These are phyloP conservation scores for Sugiyamaella xylanicola DNA, from an alignment of 1,139 yeast genomes.

Conservation along the genomic window DNA sequence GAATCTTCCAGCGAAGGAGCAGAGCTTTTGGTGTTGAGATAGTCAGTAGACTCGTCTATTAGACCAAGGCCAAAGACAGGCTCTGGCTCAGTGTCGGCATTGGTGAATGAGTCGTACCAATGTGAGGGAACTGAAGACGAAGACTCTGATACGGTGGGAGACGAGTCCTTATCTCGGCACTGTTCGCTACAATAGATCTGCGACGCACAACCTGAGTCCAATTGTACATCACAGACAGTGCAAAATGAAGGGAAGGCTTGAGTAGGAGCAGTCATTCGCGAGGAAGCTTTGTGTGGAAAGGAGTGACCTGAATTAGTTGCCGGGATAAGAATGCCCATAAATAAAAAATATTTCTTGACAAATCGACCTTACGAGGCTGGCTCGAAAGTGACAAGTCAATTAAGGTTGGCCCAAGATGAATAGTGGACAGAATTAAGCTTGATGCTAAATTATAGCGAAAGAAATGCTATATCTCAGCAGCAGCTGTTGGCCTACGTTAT, in stretches of 20 bases:
- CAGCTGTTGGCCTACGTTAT: too few relatives aligned
- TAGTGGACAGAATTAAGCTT: background rate
- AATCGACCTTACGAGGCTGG: background rate
- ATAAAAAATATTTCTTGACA: background rate
- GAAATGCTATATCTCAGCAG: background rate
- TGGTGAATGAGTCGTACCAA: conserved; percentile 18
- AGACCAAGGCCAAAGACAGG: conserved; percentile 6
- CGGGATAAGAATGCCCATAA: conserved; percentile 4
- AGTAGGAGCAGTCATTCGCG: conserved; percentile 12
- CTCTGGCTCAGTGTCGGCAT: conserved; percentile 14
- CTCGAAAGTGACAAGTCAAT: background rate
- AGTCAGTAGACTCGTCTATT: conserved; percentile 9
- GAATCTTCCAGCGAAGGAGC: conserved; percentile 14
- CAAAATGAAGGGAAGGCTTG: conserved; percentile 39
- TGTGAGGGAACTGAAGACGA: conserved; percentile 16
- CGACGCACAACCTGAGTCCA: conserved; percentile 27
- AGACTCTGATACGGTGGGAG: conserved; percentile 13
- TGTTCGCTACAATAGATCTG: conserved; percentile 40
- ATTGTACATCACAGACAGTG: conserved; percentile 41
- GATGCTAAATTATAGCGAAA: background rate
- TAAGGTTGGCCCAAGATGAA: background rate
- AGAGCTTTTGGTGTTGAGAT: conserved; percentile 7
- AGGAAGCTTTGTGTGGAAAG: background rate
- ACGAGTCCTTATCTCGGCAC: conserved; percentile 35
- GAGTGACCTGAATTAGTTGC: background rate